phyloP scores from a whole-genome alignment of 306 rosid genomes.

The Citrullus colocynthis region DNA sequence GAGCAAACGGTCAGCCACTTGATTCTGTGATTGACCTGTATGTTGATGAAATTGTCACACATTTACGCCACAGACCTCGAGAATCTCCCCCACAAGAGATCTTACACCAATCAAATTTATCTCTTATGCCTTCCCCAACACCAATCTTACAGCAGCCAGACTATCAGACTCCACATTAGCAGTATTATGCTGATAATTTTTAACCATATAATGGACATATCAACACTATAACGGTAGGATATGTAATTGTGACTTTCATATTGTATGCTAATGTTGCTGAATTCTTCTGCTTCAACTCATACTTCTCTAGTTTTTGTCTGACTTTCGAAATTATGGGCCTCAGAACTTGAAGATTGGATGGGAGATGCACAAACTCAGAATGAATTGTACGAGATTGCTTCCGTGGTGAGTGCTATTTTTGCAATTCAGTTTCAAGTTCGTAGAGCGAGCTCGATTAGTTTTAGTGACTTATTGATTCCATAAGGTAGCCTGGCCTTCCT shows the following conservation, averaged over 20 bases:
- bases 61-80: too few species aligned
- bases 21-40: too few species aligned
- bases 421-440: background rate
- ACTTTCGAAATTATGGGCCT: background rate
- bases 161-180: too few species aligned
- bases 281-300: background rate
- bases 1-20: too few species aligned
- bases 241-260: background rate
- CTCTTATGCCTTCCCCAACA: too few species aligned
- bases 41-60: too few species aligned
- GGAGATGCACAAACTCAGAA: constrained; percentile 15
- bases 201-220: background rate
- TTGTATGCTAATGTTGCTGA: background rate
- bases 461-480: background rate
- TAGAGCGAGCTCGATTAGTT: background rate
- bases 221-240: background rate
- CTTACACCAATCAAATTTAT: too few species aligned
- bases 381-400: constrained; percentile 14
- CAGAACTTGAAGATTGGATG: constrained; percentile 22
- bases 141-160: too few species aligned
- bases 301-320: background rate
- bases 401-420: constrained; percentile 16
- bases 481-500: background rate
- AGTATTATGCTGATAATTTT: background rate
- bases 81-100: too few species aligned